Evolutionary conservation across 768 basidiomycete species (phyloP).

Genomic region (Clitopilus hobsonii): DNA sequence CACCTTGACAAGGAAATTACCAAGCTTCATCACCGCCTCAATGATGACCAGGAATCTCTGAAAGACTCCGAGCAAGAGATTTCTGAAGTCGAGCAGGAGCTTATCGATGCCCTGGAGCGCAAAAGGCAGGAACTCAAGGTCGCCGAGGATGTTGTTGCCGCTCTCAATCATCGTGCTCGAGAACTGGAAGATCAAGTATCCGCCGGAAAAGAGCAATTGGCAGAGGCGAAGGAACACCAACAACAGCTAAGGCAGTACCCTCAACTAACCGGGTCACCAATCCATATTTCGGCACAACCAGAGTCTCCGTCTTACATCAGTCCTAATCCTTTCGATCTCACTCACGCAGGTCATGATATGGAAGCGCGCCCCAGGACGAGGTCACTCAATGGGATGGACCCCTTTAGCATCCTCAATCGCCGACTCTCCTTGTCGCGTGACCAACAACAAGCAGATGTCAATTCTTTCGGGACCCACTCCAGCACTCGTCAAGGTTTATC

Average conservation of each 20-base stretch:
- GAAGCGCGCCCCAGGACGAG: not conserved
- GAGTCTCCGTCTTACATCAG: conserved; percentile 5
- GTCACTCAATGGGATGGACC: not conserved
- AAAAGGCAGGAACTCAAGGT: conserved; percentile 57
- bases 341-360: conserved; percentile 10
- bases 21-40: conserved; percentile 46
- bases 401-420: not conserved
- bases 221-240: conserved; percentile 51
- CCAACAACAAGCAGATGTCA: not conserved
- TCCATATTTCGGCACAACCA: conserved; percentile 20
- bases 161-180: conserved; percentile 59
- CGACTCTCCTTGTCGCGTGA: conserved; percentile 4
- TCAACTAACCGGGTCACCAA: conserved; percentile 14
- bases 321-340: conserved; percentile 11
- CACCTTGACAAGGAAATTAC: conserved; percentile 59
- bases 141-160: conserved; percentile 63
- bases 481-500: not conserved
- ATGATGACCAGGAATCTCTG: conserved; percentile 51
- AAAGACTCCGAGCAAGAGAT: conserved; percentile 37
- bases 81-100: conserved; percentile 50
- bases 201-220: conserved; percentile 57
- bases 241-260: conserved; percentile 43
- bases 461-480: not conserved
- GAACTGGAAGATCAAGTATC: conserved; percentile 72
- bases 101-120: conserved; percentile 44